These are phyloP conservation scores for Kwoniella sp. DNA, from an alignment of 768 basidiomycete species.

Conservation along the genomic window DNA sequence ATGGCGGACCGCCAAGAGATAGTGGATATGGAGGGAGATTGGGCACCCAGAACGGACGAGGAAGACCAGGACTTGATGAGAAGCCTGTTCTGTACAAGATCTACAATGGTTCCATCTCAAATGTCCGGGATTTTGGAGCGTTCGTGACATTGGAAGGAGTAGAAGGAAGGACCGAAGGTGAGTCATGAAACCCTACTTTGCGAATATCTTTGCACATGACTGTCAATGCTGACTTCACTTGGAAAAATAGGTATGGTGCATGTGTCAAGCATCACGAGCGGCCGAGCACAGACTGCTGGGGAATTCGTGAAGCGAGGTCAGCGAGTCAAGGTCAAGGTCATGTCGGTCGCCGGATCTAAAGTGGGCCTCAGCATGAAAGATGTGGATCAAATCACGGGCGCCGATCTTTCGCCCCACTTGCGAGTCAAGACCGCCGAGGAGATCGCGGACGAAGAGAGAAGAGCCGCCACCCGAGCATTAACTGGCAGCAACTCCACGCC, in stretches of 20 bases:
- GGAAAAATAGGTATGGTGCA: constrained; percentile 91
- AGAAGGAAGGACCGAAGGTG: constrained; percentile 83
- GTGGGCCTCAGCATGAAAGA: constrained; percentile 95
- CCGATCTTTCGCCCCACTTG: constrained; percentile 90
- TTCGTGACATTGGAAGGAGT: constrained; percentile 90
- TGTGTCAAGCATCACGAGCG: constrained; percentile 82
- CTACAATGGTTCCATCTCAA: constrained; percentile 80
- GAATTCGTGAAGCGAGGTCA: constrained; percentile 86
- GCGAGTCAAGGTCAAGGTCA: constrained; percentile 90
- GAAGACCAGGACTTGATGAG: constrained; percentile 66
- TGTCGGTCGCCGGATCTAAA: constrained; percentile 81
- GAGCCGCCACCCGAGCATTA: constrained; percentile 63
- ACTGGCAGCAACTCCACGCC: constrained; percentile 88
- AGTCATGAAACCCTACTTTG: no score
- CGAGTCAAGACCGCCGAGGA: constrained; percentile 93
- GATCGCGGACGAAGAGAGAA: constrained; percentile 74
- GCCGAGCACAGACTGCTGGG: constrained; percentile 79
- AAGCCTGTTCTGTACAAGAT: constrained; percentile 90
- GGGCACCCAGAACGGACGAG: constrained; percentile 56
- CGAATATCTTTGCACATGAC: no score
- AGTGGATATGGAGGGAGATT: constrained; percentile 37
- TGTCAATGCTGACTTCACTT: constrained; percentile 7
- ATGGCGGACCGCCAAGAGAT: constrained; percentile 39
- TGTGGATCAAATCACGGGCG: constrained; percentile 86
- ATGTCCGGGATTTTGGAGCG: constrained; percentile 92